These are phyloP conservation scores for Globisporangium megalacanthum DNA, from an alignment of 352 stramenopile genomes.

Conservation along the genomic window DNA sequence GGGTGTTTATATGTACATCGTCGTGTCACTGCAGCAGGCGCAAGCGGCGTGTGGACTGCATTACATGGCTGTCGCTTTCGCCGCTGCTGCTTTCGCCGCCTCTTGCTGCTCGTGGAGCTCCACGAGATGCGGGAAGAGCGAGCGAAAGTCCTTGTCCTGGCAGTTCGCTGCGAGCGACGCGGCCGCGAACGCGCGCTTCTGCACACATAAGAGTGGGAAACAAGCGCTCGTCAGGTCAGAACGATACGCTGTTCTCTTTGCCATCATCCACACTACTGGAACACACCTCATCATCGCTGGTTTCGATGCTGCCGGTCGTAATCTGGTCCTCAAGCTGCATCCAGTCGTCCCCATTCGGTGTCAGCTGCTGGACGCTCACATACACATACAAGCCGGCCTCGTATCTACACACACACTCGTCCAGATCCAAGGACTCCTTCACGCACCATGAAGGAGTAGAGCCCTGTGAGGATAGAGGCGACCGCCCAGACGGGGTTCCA, in stretches of 20 bases:
- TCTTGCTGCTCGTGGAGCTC: slow-evolving; percentile 29
- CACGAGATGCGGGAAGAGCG: slow-evolving; percentile 84
- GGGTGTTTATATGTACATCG: neutral
- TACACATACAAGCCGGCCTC: neutral
- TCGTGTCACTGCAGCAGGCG: neutral
- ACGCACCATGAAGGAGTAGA: slow-evolving; percentile 93
- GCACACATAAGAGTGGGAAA: neutral
- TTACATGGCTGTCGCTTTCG: neutral
- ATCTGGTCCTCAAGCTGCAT: slow-evolving; percentile 58
- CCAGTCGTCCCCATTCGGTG: neutral
- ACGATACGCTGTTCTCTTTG: too few relatives aligned
- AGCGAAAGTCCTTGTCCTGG: slow-evolving; percentile 74
- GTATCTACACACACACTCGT: neutral
- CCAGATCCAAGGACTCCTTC: neutral
- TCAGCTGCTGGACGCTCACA: neutral
- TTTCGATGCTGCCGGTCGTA: slow-evolving; percentile 85
- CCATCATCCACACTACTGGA: neutral
- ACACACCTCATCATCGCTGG: slow-evolving; percentile 57
- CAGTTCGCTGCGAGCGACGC: slow-evolving; percentile 75
- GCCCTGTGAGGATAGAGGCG: slow-evolving; percentile 90
- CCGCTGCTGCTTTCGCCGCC: neutral
- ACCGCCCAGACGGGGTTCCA: slow-evolving; percentile 97
- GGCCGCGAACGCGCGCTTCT: slow-evolving; percentile 70
- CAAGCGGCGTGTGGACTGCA: too few relatives aligned
- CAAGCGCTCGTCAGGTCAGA: too few relatives aligned